Evolutionary conservation across 805 yeast species (phyloP).

Genomic region (Nakazawaea wickerhamii): DNA sequence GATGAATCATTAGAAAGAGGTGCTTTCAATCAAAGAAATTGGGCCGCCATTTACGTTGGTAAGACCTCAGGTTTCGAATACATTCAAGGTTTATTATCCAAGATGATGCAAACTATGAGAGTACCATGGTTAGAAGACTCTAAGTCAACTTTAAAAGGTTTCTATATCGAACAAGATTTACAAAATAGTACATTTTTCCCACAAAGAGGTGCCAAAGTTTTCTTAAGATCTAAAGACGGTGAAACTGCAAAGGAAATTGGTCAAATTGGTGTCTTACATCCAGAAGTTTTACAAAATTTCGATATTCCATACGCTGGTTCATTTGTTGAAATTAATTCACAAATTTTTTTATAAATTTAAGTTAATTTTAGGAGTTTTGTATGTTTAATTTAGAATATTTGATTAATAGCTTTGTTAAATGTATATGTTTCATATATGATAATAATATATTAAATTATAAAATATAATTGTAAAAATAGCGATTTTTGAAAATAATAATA

Average conservation of each 20-base stretch:
- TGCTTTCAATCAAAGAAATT: constrained; percentile 87
- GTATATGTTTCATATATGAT: too few species aligned
- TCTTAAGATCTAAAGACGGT: constrained; percentile 61
- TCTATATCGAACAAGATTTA: constrained; percentile 74
- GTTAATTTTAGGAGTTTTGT: neutral
- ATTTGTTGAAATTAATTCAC: constrained; percentile 83
- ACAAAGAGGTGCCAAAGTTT: constrained; percentile 92
- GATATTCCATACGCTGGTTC: constrained; percentile 94
- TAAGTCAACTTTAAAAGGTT: constrained; percentile 64
- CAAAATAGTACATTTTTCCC: constrained; percentile 80
- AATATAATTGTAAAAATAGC: too few species aligned
- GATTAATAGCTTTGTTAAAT: constrained; percentile 1
- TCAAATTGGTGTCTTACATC: constrained; percentile 89
- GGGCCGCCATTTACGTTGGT: constrained; percentile 93
- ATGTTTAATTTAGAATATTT: neutral
- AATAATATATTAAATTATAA: too few species aligned
- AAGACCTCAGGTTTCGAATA: constrained; percentile 92
- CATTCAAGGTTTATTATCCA: constrained; percentile 91
- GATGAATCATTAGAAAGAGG: constrained; percentile 76
- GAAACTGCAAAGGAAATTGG: constrained; percentile 63
- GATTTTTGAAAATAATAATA: too few species aligned
- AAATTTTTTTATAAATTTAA: constrained; percentile 61
- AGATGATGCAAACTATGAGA: constrained; percentile 94
- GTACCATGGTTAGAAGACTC: constrained; percentile 71
- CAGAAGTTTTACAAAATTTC: constrained; percentile 80